A percentile compares a stretch with the other conserved stretches of the same genome.
These are phyloP conservation scores for Magnusiomyces starmeri DNA, from an alignment of 1,139 yeast species.

Conservation along the genomic window DNA sequence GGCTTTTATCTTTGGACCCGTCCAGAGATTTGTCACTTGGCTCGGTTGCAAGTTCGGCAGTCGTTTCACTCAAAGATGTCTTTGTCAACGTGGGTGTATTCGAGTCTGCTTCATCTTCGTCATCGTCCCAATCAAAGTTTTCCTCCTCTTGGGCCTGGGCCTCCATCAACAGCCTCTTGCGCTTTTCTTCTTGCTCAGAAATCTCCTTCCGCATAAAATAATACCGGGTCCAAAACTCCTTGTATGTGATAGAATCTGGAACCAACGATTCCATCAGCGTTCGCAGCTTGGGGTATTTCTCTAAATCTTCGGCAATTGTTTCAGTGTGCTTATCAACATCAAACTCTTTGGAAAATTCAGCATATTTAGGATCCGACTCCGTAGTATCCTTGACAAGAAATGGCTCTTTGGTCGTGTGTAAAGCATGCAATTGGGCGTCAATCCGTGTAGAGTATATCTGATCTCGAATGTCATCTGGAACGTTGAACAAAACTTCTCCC, in stretches of 20 bases:
- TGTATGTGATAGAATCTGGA: conserved; percentile 44
- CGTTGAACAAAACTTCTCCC: conserved; percentile 40
- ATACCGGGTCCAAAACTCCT: conserved; percentile 70
- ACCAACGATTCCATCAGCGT: conserved; percentile 58
- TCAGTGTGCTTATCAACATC: conserved; percentile 46
- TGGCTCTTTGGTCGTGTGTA: conserved; percentile 43
- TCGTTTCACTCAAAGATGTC: too few species aligned
- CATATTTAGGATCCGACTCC: conserved; percentile 33
- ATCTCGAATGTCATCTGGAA: conserved; percentile 35
- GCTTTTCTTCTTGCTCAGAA: conserved; percentile 54
- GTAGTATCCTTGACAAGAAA: conserved; percentile 31
- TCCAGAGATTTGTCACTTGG: background rate
- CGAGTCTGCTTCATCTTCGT: conserved; percentile 41
- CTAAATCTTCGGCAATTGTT: conserved; percentile 45
- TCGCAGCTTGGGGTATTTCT: conserved; percentile 47
- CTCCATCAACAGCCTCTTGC: conserved; percentile 52
- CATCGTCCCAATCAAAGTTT: conserved; percentile 53
- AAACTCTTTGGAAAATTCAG: conserved; percentile 33
- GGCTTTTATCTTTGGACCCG: too few species aligned
- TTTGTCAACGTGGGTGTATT: conserved; percentile 5
- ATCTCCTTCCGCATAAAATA: conserved; percentile 51
- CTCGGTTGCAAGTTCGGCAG: too few species aligned
- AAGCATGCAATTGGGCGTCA: conserved; percentile 50
- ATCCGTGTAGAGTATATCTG: conserved; percentile 45
- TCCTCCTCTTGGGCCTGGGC: conserved; percentile 36